A percentile compares a stretch with the other conserved stretches of the same genome.
Evolutionary conservation across 1,139 yeast species (phyloP).

Genomic region (Yamadazyma atmosphaerica): DNA sequence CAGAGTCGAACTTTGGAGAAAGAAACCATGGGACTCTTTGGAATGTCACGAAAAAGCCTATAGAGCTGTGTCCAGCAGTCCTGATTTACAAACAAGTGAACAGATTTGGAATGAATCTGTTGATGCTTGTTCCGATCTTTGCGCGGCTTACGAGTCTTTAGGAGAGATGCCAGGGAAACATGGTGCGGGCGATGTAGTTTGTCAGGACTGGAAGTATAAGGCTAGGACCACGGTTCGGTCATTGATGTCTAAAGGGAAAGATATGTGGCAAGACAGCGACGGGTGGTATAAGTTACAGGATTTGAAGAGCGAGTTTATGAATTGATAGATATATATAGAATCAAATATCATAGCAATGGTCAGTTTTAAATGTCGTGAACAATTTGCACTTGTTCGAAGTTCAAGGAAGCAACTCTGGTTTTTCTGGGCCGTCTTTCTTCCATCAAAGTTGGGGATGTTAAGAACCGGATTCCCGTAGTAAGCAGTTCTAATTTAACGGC

Average conservation of each 20-base stretch:
- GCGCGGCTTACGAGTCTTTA: slow-evolving; percentile 82
- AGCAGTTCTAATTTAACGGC: neutral
- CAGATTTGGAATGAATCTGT: slow-evolving; percentile 76
- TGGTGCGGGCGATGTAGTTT: slow-evolving; percentile 80
- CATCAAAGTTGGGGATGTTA: slow-evolving; percentile 6
- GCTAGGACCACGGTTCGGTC: slow-evolving; percentile 72
- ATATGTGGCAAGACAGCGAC: slow-evolving; percentile 75
- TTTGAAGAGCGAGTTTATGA: slow-evolving; percentile 45
- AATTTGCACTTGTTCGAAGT: slow-evolving; percentile 29
- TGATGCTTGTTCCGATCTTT: slow-evolving; percentile 74
- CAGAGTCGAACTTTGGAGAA: slow-evolving; percentile 83
- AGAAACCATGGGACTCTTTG: slow-evolving; percentile 82
- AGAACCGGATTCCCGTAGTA: slow-evolving; percentile 6
- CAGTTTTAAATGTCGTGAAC: slow-evolving; percentile 22
- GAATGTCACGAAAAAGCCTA: slow-evolving; percentile 87
- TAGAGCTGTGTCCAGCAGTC: slow-evolving; percentile 65
- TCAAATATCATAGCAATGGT: neutral
- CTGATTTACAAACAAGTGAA: slow-evolving; percentile 65
- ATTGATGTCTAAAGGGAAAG: slow-evolving; percentile 76
- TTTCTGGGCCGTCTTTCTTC: slow-evolving; percentile 8
- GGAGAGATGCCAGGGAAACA: slow-evolving; percentile 88
- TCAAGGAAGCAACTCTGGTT: slow-evolving; percentile 26
- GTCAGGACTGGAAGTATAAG: slow-evolving; percentile 90
- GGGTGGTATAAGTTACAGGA: slow-evolving; percentile 71
- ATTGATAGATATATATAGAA: neutral